These are phyloP conservation scores for Nissolia schottii DNA, from an alignment of 306 rosid genomes.

Conservation along the genomic window DNA sequence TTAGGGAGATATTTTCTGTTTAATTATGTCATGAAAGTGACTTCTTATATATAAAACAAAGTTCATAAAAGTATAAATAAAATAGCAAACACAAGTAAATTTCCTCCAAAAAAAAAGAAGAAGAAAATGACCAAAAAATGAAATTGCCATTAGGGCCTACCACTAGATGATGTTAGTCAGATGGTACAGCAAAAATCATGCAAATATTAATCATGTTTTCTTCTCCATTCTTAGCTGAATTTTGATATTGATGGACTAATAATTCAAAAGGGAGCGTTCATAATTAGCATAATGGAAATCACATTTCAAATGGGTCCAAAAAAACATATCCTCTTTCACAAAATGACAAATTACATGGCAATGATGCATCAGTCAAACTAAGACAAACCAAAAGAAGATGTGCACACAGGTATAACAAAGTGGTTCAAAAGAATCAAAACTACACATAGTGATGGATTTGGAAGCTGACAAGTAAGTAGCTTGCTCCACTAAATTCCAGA, in stretches of 20 bases:
- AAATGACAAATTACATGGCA: constrained; percentile 23
- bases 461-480: constrained; percentile 42
- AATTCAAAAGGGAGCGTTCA: not conserved
- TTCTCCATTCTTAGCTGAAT: not conserved
- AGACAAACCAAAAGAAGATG: constrained; percentile 26
- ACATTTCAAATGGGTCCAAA: not conserved
- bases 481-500: constrained; percentile 40
- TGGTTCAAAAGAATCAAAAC: constrained; percentile 21
- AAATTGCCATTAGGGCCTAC: not conserved
- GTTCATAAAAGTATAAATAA: not conserved
- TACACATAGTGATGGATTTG: constrained; percentile 31
- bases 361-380: constrained; percentile 13
- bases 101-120: not conserved
- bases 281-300: not conserved
- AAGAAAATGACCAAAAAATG: not conserved
- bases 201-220: no score
- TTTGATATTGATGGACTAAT: no score
- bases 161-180: not conserved
- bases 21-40: not conserved
- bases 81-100: not conserved
- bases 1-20: not conserved
- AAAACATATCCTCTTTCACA: not conserved
- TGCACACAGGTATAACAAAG: constrained; percentile 14
- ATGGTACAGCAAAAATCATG: no score
- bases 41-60: not conserved